A percentile compares a stretch with the other conserved stretches of the same genome.
phyloP scores from a whole-genome alignment of 139 green algal species.

The Spirogloea muscicola region DNA sequence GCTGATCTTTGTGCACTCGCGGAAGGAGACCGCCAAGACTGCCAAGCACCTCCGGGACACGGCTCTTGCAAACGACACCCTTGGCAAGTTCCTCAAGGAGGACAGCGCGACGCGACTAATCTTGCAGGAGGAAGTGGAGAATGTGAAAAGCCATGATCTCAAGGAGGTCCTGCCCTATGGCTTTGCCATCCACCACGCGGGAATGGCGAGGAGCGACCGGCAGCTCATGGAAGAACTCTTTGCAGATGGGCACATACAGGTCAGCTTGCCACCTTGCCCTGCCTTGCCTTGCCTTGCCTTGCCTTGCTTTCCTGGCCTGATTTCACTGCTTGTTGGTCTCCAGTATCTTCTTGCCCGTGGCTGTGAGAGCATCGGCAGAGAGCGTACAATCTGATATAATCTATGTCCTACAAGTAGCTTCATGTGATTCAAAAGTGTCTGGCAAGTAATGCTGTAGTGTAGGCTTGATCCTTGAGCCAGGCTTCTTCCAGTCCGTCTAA shows the following conservation, averaged over 20 bases:
- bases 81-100: conserved; percentile 74
- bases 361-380: no score
- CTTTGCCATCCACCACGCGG: conserved; percentile 95
- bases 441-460: no score
- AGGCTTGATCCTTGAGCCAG: no score
- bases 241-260: conserved; percentile 83
- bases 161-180: conserved; percentile 90
- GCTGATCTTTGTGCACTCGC: conserved; percentile 95
- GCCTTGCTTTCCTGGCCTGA: no score
- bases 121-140: conserved; percentile 82
- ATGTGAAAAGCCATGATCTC: conserved; percentile 76
- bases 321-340: no score
- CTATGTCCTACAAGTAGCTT: no score
- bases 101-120: conserved; percentile 82
- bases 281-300: no score
- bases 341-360: no score
- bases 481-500: no score
- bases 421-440: no score
- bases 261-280: no score
- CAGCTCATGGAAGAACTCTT: conserved; percentile 98
- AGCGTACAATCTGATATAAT: no score
- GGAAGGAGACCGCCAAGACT: conserved; percentile 98
- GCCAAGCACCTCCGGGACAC: conserved; percentile 51
- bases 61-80: conserved; percentile 47
- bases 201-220: conserved; percentile 84